These are phyloP conservation scores for Peronospora belbahrii DNA, from an alignment of 352 stramenopile genomes.

Conservation along the genomic window DNA sequence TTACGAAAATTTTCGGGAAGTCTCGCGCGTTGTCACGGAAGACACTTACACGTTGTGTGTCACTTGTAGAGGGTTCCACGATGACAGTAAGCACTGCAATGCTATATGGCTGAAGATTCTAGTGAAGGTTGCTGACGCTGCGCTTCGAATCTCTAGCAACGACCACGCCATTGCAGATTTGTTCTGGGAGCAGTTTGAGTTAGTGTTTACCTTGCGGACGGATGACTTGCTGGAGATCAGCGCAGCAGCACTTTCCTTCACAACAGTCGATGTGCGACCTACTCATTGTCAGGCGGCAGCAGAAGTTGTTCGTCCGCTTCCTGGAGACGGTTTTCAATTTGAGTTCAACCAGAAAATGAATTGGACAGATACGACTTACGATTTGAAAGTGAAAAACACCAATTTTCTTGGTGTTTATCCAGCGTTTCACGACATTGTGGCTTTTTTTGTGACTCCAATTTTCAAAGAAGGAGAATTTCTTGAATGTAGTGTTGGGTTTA, in stretches of 20 bases:
- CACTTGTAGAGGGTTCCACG: constrained; percentile 60
- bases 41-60: constrained; percentile 69
- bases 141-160: constrained; percentile 55
- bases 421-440: constrained; percentile 47
- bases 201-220: constrained; percentile 69
- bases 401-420: constrained; percentile 73
- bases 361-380: constrained; percentile 69
- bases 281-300: constrained; percentile 39
- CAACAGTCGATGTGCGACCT: constrained; percentile 52
- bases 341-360: constrained; percentile 71
- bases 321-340: constrained; percentile 64
- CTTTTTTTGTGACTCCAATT: constrained; percentile 64
- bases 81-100: constrained; percentile 46
- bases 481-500: constrained; percentile 61
- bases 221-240: constrained; percentile 75
- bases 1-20: constrained; percentile 84
- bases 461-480: constrained; percentile 34
- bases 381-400: constrained; percentile 64
- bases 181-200: constrained; percentile 75
- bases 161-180: constrained; percentile 58
- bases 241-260: constrained; percentile 50
- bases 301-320: constrained; percentile 64
- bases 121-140: constrained; percentile 66
- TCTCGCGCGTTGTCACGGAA: constrained; percentile 65
- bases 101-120: constrained; percentile 78